A percentile compares a stretch with the other conserved stretches of the same genome.
Evolutionary conservation across 106 monocot genomes (phyloP).

Genomic region (Dioscorea dumetorum): DNA sequence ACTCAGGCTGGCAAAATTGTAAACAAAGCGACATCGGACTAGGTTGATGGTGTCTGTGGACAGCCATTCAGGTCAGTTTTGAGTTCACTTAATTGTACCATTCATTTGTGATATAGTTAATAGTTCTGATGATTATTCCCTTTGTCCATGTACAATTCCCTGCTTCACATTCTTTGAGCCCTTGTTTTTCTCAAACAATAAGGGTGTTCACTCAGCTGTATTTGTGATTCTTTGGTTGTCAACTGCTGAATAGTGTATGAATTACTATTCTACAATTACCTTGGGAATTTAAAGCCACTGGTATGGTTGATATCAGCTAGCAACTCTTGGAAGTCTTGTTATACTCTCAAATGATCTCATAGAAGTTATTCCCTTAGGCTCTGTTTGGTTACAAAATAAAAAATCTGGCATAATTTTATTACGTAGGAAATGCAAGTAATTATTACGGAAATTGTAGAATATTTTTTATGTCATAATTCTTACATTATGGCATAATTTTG

Average conservation of each 20-base stretch:
- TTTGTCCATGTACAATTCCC: background rate
- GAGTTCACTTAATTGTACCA: background rate
- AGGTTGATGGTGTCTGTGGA: background rate
- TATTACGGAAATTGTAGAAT: too few relatives aligned
- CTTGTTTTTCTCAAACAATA: conserved; percentile 18
- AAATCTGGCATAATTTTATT: too few relatives aligned
- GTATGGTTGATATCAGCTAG: too few relatives aligned
- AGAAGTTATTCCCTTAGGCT: too few relatives aligned
- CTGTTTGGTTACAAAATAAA: too few relatives aligned
- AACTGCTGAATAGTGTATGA: conserved; percentile 1
- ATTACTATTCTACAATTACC: background rate
- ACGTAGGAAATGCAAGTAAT: too few relatives aligned
- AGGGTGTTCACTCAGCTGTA: conserved; percentile 3
- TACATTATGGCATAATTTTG: too few relatives aligned
- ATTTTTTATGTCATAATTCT: too few relatives aligned
- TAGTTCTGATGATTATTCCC: background rate
- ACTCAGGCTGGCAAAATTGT: background rate
- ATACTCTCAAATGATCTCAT: too few relatives aligned
- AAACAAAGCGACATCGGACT: background rate
- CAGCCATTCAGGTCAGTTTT: conserved; percentile 2
- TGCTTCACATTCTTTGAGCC: background rate
- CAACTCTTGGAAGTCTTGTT: too few relatives aligned
- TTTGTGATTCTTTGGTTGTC: conserved; percentile 17
- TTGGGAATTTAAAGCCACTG: too few relatives aligned
- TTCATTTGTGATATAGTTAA: conserved; percentile 7